Conservation (phyloP, 345 rosid genomes). For the Eucalyptus grandis region DNA sequence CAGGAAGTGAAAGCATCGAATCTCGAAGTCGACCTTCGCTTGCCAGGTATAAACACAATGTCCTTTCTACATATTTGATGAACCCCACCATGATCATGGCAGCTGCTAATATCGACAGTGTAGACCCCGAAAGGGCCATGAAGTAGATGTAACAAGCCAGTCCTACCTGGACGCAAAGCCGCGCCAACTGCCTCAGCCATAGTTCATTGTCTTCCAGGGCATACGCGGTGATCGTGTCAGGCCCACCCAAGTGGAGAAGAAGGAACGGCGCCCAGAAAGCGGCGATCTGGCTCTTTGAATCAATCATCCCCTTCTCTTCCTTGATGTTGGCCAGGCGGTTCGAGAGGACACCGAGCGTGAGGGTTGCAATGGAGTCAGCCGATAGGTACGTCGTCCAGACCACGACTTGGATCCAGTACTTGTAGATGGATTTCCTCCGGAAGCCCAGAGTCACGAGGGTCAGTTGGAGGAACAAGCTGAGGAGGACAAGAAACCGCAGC, state of each 20-base stretch:
- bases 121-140: slow-evolving; percentile 2
- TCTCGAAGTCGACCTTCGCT: slow-evolving; percentile 13
- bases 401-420: background rate
- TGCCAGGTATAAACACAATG: slow-evolving; percentile 20
- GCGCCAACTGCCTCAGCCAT: slow-evolving; percentile 9
- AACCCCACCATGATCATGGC: slow-evolving; percentile 21
- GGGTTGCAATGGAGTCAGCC: slow-evolving; percentile 13
- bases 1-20: slow-evolving; percentile 1
- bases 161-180: background rate
- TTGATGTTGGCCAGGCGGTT: background rate
- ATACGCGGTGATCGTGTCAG: slow-evolving; percentile 8
- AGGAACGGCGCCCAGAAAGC: slow-evolving; percentile 25
- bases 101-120: slow-evolving; percentile 2
- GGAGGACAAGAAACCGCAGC: background rate
- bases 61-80: slow-evolving; percentile 31
- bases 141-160: slow-evolving; percentile 20
- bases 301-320: background rate
- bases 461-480: slow-evolving; percentile 9
- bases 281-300: background rate
- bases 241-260: slow-evolving; percentile 17
- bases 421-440: background rate
- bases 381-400: slow-evolving; percentile 11
- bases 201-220: slow-evolving; percentile 18
- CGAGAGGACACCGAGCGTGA: slow-evolving; percentile 13
- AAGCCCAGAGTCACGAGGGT: background rate